Percentiles rank a stretch among this genome's conserved stretches.
These are phyloP conservation scores for Otatea glauca DNA, from an alignment of 176 grass and related monocot species.

Conservation along the genomic window DNA sequence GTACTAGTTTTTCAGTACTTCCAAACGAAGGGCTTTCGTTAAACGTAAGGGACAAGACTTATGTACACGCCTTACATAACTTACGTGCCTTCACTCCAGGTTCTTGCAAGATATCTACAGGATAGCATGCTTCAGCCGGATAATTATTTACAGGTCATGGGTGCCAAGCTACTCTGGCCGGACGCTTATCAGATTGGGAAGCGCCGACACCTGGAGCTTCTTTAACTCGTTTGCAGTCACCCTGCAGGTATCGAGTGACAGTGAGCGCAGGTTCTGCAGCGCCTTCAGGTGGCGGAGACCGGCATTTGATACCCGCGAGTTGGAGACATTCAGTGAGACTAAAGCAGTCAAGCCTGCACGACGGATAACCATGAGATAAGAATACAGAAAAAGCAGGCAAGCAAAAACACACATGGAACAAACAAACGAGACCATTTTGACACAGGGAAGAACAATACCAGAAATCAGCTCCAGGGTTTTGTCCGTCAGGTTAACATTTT, in stretches of 20 bases:
- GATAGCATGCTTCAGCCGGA: not conserved
- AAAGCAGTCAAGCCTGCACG: constrained; percentile 72
- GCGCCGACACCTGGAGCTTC: constrained; percentile 70
- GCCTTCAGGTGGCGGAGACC: constrained; percentile 79
- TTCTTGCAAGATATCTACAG: constrained; percentile 18
- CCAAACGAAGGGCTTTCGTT: not conserved
- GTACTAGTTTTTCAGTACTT: not conserved
- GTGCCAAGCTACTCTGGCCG: constrained; percentile 64
- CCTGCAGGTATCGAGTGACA: constrained; percentile 83
- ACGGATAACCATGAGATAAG: not conserved
- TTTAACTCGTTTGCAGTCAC: constrained; percentile 80
- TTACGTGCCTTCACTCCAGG: not conserved
- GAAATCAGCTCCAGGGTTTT: constrained; percentile 88
- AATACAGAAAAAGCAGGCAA: not conserved
- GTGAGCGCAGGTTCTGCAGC: constrained; percentile 68
- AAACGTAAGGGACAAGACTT: not conserved
- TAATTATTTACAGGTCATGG: constrained; percentile 41
- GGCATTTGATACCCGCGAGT: constrained; percentile 79
- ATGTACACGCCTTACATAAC: not conserved
- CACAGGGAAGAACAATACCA: constrained; percentile 53
- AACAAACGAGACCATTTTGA: not conserved
- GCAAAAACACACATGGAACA: not conserved
- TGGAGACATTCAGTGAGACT: constrained; percentile 81
- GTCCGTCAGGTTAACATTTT: constrained; percentile 84
- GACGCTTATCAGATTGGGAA: constrained; percentile 78